Conservation (phyloP, 805 yeast genomes). For the Cyberlindnera mrakii region DNA sequence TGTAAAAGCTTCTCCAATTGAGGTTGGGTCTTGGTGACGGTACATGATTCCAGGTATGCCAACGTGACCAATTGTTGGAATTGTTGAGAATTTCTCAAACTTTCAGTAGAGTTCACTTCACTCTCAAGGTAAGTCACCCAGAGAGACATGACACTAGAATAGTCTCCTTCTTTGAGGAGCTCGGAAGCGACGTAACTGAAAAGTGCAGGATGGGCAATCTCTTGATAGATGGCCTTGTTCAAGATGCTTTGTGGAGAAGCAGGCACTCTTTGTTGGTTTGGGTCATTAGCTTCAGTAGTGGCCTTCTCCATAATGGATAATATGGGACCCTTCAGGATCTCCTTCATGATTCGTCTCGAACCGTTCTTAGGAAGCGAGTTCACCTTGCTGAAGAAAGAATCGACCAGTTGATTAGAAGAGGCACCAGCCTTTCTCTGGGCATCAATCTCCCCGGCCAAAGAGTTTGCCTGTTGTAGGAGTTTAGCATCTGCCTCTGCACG, state of each 20-base stretch:
- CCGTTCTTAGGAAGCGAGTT: slow-evolving; percentile 1
- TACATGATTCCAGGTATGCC: slow-evolving; percentile 15
- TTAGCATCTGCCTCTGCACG: neutral
- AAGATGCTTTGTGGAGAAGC: slow-evolving; percentile 19
- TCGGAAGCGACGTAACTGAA: slow-evolving; percentile 11
- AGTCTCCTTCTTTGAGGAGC: slow-evolving; percentile 11
- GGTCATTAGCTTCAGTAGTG: slow-evolving; percentile 11
- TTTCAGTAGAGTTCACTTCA: slow-evolving; percentile 1
- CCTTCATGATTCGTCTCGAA: neutral
- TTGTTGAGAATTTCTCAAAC: neutral
- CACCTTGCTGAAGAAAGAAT: slow-evolving; percentile 1
- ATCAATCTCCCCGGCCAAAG: neutral
- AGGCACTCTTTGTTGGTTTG: slow-evolving; percentile 10
- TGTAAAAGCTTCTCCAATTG: slow-evolving; percentile 8
- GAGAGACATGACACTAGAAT: slow-evolving; percentile 11
- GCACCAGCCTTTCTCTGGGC: neutral
- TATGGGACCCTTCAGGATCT: neutral
- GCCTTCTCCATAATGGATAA: slow-evolving; percentile 10
- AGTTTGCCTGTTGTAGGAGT: neutral
- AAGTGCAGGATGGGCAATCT: slow-evolving; percentile 9
- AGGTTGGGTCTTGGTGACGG: slow-evolving; percentile 2
- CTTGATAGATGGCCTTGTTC: slow-evolving; percentile 12
- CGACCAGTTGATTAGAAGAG: slow-evolving; percentile 4
- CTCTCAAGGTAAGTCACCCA: slow-evolving; percentile 23
- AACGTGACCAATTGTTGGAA: slow-evolving; percentile 6